Conservation (phyloP, 768 basidiomycete species). For the Collybia sp. region DNA sequence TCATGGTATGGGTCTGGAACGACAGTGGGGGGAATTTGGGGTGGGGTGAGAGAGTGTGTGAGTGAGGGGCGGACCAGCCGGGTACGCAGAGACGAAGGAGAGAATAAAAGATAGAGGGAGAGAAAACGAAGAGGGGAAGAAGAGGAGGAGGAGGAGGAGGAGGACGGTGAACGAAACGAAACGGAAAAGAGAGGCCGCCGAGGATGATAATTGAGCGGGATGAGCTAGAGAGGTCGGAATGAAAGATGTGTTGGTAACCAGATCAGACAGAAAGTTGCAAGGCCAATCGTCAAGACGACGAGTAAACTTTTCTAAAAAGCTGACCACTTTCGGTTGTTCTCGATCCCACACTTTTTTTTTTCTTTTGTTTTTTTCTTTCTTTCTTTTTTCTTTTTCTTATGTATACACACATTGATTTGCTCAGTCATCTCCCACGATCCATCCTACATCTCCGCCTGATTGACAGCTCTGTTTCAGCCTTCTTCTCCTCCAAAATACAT, state of each 20-base stretch:
- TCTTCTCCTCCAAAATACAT: constrained; percentile 63
- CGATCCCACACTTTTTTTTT: neutral
- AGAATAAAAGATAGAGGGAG: constrained; percentile 13
- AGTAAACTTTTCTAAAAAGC: constrained; percentile 4
- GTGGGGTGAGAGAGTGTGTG: constrained; percentile 19
- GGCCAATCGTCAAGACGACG: constrained; percentile 42
- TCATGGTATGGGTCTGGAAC: constrained; percentile 42
- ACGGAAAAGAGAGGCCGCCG: constrained; percentile 19
- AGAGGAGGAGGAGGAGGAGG: constrained; percentile 11
- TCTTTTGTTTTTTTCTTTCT: constrained; percentile 9
- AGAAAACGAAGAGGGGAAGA: constrained; percentile 14
- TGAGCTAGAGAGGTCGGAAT: constrained; percentile 20
- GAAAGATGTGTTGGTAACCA: constrained; percentile 27
- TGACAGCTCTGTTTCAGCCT: constrained; percentile 12
- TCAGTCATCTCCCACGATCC: neutral
- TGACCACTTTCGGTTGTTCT: constrained; percentile 7
- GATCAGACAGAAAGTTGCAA: constrained; percentile 18
- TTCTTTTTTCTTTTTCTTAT: constrained; percentile 4
- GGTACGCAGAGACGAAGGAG: constrained; percentile 20
- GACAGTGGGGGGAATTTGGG: constrained; percentile 27
- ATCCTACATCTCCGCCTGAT: constrained; percentile 1
- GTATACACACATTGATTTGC: constrained; percentile 7
- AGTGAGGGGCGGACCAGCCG: constrained; percentile 57
- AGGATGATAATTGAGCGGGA: constrained; percentile 33
- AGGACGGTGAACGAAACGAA: constrained; percentile 21